Evolutionary conservation across 345 rosid species (phyloP), one percentile per base, ranked within the genome.

Genomic region (Triadica sebifera): DNA sequence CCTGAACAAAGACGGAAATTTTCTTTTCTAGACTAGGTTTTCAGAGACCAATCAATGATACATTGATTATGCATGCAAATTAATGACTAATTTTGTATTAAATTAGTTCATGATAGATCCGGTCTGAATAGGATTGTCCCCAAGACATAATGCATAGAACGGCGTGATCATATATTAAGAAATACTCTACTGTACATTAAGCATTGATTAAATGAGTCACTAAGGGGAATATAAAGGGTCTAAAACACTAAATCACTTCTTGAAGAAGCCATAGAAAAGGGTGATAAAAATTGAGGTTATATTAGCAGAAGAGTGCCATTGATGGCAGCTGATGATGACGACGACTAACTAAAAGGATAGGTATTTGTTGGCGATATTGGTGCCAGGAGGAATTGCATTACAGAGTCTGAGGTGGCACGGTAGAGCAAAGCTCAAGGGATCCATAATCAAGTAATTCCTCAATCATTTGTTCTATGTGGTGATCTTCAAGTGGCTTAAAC

Each of bases 401-500:
- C 74, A 77, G 52, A 61, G 83, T 62, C 75, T 76, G 84, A 77
- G 79, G 24, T 2, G 89, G 68, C 49, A 70, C 72, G 65, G 88
- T 86, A 78, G 87, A 82, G 78, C 91, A 88, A 13, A 95, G 80
- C 86, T 95, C 98, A 12, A 93, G 80, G 9, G 98, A 91, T 15
- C 99, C 96, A 34, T 88, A 83, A 57, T 95, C 90, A 74, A 90
- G 92, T 80, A 95, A 76, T 65, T 95, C 98, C 72, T 93, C 89
- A 50, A 95, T 95, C 99, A 95, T 95, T 79, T 95, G 99, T 87
- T 91, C 90, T 5, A 95, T 90, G 77, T 95, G 96, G 74, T 88
- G 90, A 59, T 95, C 99, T 80, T 95, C 99, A 10, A 95, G 88
- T 34, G 89, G 85, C 76, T 76, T 84, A 50, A 84, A 81, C 60